phyloP scores from a whole-genome alignment of 129 eudicot species.

The Escallonia rubra region DNA sequence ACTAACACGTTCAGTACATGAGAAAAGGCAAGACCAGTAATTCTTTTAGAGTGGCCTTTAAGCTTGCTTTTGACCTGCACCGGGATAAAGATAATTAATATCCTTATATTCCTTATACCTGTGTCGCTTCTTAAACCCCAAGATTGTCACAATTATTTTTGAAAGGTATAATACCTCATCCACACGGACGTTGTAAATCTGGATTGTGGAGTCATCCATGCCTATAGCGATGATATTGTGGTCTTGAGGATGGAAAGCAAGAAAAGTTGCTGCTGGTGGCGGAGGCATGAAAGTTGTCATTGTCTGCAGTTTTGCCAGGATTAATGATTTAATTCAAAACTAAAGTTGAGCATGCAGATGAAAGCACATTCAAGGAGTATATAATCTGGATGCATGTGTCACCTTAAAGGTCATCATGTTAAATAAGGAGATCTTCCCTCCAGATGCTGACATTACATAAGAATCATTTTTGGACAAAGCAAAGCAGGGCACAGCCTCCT shows the following conservation, averaged over 20 bases:
- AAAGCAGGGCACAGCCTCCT: constrained; percentile 90
- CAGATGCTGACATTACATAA: constrained; percentile 91
- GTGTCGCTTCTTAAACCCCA: neutral
- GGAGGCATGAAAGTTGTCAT: constrained; percentile 40
- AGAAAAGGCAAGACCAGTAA: constrained; percentile 93
- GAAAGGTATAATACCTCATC: constrained; percentile 30
- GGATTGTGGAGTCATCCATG: constrained; percentile 38
- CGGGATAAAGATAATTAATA: constrained; percentile 5
- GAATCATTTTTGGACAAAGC: constrained; percentile 88
- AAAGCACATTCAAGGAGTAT: neutral
- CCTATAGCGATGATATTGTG: constrained; percentile 38
- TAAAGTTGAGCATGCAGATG: constrained; percentile 1
- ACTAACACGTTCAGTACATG: constrained; percentile 65
- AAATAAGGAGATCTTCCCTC: constrained; percentile 83
- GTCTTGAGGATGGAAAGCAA: constrained; percentile 41
- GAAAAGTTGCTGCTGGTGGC: constrained; percentile 37
- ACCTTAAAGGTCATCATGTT: constrained; percentile 99
- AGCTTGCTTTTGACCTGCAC: constrained; percentile 85
- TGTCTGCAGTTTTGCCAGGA: constrained; percentile 35
- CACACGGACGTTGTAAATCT: constrained; percentile 45
- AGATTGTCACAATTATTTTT: neutral
- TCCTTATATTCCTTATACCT: neutral
- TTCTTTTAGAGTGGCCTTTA: constrained; percentile 84
- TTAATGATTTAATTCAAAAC: neutral
- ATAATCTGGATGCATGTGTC: neutral